Base-by-base conservation (phyloP, 2,329 filamentous ascomycete species). In the Sclerotinia sclerotiorum region DNA sequence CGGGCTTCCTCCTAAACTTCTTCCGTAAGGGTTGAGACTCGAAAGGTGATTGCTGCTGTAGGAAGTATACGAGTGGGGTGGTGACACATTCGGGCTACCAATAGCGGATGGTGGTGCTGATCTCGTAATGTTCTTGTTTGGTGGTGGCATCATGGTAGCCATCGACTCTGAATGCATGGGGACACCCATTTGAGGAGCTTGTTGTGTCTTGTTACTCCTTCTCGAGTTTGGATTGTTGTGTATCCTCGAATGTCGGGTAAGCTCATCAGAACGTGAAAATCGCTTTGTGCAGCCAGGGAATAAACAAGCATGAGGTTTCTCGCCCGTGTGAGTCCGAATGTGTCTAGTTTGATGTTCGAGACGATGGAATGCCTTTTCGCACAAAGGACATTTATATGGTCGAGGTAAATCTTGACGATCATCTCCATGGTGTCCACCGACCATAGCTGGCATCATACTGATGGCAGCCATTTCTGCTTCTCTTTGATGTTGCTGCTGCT, bases 141-240 rank as follows among this genome's bases (percentile, higher is more conserved):
- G 90, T 70, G 92, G 92, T 76, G 89, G 86, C 88, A 96, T 94
- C 87, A 93, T 91, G 73, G 80, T 88, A 80, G 79, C 81, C 61
- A 83, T 81, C 58, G 80, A 75, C 46, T 80, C 80, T 72, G 87
- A 85, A 71, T 87, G 83, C 61, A 85, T 78, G 32, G 81, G 82
- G 54, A 79, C 81, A 46, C 81, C 80, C 70, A 82, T 81, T 74
- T 85, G 79, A 68, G 82, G 80, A 49, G 77, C 76, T 70, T 83
- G 79, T 68, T 82, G 80, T 70, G 88, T 88, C 84, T 97, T 97
- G 84, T 97, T 96, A 73, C 93, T 94, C 77, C 94, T 85, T 78
- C 95, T 87, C 69, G 94, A 97, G 84, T 98, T 98, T 69, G 95
- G 94, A 82, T 98, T 99, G 87, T 92, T 97, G 87, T 99, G 94